Evolutionary conservation across 805 yeast species (phyloP).

Genomic region (Metschnikowia henanensis): DNA sequence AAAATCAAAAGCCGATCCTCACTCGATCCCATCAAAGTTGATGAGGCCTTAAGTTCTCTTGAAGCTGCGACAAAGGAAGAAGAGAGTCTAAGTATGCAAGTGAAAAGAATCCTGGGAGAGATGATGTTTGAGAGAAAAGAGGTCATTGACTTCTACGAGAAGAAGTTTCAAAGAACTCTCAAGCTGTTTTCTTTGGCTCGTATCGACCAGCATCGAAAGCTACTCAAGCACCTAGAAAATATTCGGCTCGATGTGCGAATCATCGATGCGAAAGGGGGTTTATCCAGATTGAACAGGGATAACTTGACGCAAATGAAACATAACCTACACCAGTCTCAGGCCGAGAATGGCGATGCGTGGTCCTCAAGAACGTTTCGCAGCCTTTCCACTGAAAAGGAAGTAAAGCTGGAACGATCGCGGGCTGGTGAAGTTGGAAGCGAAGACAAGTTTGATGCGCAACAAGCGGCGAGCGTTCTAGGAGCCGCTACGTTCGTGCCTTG

Average conservation of each 20-base stretch:
- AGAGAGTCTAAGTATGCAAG: constrained; percentile 71
- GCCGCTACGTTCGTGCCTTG: constrained; percentile 58
- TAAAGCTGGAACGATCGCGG: constrained; percentile 13
- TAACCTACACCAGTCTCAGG: constrained; percentile 44
- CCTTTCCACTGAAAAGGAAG: constrained; percentile 29
- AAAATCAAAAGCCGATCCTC: constrained; percentile 70
- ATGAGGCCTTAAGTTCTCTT: constrained; percentile 79
- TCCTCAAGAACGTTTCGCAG: constrained; percentile 42
- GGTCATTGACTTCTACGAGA: constrained; percentile 58
- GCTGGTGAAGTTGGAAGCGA: constrained; percentile 4
- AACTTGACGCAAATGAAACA: constrained; percentile 47
- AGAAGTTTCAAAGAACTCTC: constrained; percentile 51
- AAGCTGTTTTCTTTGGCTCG: constrained; percentile 63
- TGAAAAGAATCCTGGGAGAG: constrained; percentile 80
- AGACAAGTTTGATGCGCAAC: constrained; percentile 64
- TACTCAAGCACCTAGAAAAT: constrained; percentile 69
- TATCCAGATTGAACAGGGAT: constrained; percentile 81
- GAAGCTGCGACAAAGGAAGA: constrained; percentile 79
- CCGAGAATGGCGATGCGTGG: constrained; percentile 44
- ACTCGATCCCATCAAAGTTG: constrained; percentile 84
- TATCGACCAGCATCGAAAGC: constrained; percentile 85
- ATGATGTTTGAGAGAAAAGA: constrained; percentile 73
- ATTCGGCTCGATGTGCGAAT: constrained; percentile 70
- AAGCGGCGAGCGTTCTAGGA: constrained; percentile 82
- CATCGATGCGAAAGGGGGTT: constrained; percentile 76